Evolutionary conservation across 371 early-diverging fungal genomes (phyloP), one percentile per base, ranked within the genome.

Genomic region (Mucor mucedo): DNA sequence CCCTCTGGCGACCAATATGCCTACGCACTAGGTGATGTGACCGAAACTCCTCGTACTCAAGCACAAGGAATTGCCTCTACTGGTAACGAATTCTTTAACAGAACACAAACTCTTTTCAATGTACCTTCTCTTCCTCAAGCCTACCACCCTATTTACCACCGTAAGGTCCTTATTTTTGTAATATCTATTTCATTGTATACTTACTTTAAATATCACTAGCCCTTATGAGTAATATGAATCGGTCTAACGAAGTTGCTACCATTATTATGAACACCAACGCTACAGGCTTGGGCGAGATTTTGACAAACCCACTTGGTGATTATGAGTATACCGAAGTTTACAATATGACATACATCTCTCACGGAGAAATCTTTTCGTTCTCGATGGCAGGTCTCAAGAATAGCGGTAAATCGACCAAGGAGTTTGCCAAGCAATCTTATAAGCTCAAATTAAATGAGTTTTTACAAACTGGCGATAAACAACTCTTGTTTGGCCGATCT

Each of bases 111-210:
- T 7, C 33, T 83, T 13, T 61, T 67, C 54, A 45, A 64, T 28
- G 66, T 84, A 11, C 85, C 85, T 27, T 69, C 67, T 4, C 69
- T 84, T n/a, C 85, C 85, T 48, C 81, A 81, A 63, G 81, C 80
- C 5, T 84, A 60, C 44, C 55, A 75, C 40, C 76, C 78, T 16
- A 65, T 78, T 39, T 73, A 78, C 55, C 69, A 64, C 48, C 67
- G 77, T 77, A 73, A 68, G 65, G n/a, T n/a, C n/a, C n/a, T n/a
- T n/a, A 47, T 16, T 14, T 13, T 40, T 2, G 29, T 32, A 52
- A 11, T 58, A 28, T 41, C 16, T n/a, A 45, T 14, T 35, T 42
- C 4, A n/a, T 27, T 9, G 5, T 13, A 38, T 13, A 38, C 21
- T 55, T 4, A n/a, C 6, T 41, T 11, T 7, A 35, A 44, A 27